A percentile compares a stretch with the other conserved stretches of the same genome.
phyloP scores from a whole-genome alignment of 129 eudicot species.

The Pseudognaphalium luteoalbum region DNA sequence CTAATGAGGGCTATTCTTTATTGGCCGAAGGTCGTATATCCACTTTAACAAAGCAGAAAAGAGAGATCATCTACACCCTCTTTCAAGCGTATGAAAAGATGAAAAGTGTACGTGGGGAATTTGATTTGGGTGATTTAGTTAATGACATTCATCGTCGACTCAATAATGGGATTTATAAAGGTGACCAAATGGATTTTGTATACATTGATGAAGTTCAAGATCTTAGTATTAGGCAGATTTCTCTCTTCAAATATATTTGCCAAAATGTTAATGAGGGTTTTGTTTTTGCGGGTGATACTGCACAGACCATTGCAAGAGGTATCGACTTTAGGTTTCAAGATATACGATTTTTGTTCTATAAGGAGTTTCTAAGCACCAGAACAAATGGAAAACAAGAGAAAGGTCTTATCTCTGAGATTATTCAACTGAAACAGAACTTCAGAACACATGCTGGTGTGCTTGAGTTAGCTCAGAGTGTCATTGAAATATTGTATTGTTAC shows the following conservation, averaged over 20 bases:
- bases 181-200: slow-evolving; percentile 6
- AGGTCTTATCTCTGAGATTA: too few relatives aligned
- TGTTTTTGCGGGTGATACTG: too few relatives aligned
- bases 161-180: background rate
- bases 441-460: too few relatives aligned
- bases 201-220: slow-evolving; percentile 8
- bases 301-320: too few relatives aligned
- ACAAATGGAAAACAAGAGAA: slow-evolving; percentile 15
- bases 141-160: slow-evolving; percentile 11
- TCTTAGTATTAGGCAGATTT: slow-evolving; percentile 42
- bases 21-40: background rate
- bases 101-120: background rate
- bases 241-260: too few relatives aligned
- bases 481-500: too few relatives aligned
- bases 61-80: background rate
- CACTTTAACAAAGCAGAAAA: background rate
- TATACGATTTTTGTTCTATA: slow-evolving; percentile 47
- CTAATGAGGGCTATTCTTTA: background rate
- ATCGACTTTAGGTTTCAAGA: slow-evolving; percentile 32
- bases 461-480: too few relatives aligned
- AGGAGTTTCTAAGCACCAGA: slow-evolving; percentile 35
- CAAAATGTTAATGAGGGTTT: too few relatives aligned
- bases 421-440: too few relatives aligned
- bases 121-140: slow-evolving; percentile 18
- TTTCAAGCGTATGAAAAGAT: slow-evolving; percentile 8